These are phyloP conservation scores for Penicillium oxalicum DNA, from an alignment of 2,329 filamentous ascomycete genomes.

Conservation along the genomic window DNA sequence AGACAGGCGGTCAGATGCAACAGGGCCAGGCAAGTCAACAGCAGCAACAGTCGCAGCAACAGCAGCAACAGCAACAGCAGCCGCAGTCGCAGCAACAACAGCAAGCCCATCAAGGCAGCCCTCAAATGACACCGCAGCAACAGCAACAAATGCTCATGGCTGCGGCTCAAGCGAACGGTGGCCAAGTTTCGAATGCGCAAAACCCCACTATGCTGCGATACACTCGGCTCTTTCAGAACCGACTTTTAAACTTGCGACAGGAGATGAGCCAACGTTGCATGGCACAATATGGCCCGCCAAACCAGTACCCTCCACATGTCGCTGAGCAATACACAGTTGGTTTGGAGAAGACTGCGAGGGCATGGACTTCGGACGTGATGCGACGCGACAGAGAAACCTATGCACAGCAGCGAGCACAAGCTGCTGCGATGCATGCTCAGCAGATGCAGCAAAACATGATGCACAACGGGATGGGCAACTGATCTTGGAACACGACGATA, in stretches of 20 bases:
- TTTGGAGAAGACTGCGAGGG: conserved; percentile 34
- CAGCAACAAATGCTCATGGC: conserved; percentile 35
- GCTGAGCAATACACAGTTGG: conserved; percentile 34
- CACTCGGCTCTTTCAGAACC: conserved; percentile 32
- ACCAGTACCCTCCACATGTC: conserved; percentile 34
- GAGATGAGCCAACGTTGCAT: conserved; percentile 35
- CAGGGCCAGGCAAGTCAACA: conserved; percentile 20
- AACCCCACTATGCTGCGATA: conserved; percentile 28
- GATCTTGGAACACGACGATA: conserved; percentile 2
- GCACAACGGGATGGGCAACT: conserved; percentile 37
- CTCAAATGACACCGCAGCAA: conserved; percentile 31
- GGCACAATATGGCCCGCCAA: conserved; percentile 35
- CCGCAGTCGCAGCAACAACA: conserved; percentile 27
- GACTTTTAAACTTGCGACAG: conserved; percentile 30
- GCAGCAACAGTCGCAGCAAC: conserved; percentile 26
- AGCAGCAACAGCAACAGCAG: conserved; percentile 30
- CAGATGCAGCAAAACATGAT: conserved; percentile 41
- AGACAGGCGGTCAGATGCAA: conserved; percentile 24
- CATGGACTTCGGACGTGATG: conserved; percentile 35
- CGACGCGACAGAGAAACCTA: conserved; percentile 30
- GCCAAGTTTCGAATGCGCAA: conserved; percentile 29
- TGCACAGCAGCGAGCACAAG: conserved; percentile 29
- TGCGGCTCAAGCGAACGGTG: conserved; percentile 36
- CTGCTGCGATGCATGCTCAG: conserved; percentile 31
- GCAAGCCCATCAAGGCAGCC: conserved; percentile 28